Evolutionary conservation across 169 alveolate species (phyloP), one percentile per base, ranked within the genome.

Genomic region (Cryptosporidium ubiquitum): DNA sequence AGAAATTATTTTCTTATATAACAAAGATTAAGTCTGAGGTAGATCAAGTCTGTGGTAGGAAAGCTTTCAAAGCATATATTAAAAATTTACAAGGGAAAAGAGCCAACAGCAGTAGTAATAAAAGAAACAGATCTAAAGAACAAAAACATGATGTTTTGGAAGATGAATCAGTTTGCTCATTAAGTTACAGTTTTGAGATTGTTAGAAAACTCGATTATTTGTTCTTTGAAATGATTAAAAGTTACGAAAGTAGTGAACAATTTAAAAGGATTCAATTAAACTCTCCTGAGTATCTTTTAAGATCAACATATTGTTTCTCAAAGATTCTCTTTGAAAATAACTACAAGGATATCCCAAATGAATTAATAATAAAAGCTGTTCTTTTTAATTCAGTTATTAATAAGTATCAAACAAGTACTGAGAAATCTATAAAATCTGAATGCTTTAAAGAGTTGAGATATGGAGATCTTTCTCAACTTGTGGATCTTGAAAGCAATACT

Each of bases 291-390:
- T 23, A 55, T 26, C 55, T 52, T 40, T 51, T 73, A 26, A 73
- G 58, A 26, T 20, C 85, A 16, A 40, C 89, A 2, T 79, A 61
- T 20, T 79, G 89, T 47, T 61, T 79, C n/a, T 64, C 55, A 7
- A 79, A 39, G 0, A 64, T 68, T 37, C 40, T 79, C 18, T 29
- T n/a, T 20, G 68, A 64, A 23, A 61, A 10, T 47, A 64, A 64
- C 33, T 40, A 61, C 14, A 20, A 16, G 20, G 75, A 79, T 16
- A 35, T 79, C 29, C 89, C 79, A 16, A 64, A 64, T 64, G 89
- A 79, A 33, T 12, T 42, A 6, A 60, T 79, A 0, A 66, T 60
- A 1, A 60, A 49, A 14, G 20, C 49, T 7, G 39, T 47, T 5
- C 3, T 61, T 4, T 20, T 12, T 7, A 40, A 37, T 26, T 79